Evolutionary conservation across 495 filamentous ascomycete genomes (phyloP), one percentile per base, ranked within the genome.

Genomic region (Podospora australis): DNA sequence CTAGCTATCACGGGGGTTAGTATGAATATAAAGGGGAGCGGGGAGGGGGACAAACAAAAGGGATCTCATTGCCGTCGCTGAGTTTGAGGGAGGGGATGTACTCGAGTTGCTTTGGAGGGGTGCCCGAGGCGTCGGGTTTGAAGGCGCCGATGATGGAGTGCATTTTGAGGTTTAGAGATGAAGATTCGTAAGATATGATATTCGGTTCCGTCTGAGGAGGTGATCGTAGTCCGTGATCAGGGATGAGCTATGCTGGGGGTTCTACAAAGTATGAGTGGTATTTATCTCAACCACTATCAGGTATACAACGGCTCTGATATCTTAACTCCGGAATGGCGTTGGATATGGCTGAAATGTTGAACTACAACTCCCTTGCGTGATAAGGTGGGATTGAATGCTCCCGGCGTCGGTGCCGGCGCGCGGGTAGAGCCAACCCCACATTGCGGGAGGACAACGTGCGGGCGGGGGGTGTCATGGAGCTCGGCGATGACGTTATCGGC

Each of bases 51-150:
- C 77, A 63, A 59, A 86, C 84, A 66, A 88, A 69, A 13, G 88
- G 88, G 22, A 92, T 82, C 20, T 78, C 74, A 38, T 78, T 80
- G 14, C 83, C 85, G 66, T 92, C 86, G 52, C 79, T 84, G 44
- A 92, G 70, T 54, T 83, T 82, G 42, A 85, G 25, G 60, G 54
- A 34, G 63, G 67, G 67, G 26, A 75, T 60, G 46, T 53, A 53
- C 8, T 49, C 30, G 16, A 58, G 26, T 54, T 70, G 65, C 52
- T 71, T 70, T 25, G 69, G 59, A 14, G 53, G 40, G 6, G 44
- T 45, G 13, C 54, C 63, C 36, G 53, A 52, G 6, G 50, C 44
- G 20, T 59, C 44, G 22, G 68, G 60, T 28, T 59, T 47, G 50
- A 55, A 65, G 14, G 47, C 29, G 23, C 62, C 39, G 2, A 56